Evolutionary conservation across 371 early-diverging fungal genomes (phyloP).

Genomic region (Lichtheimia ramosa): DNA sequence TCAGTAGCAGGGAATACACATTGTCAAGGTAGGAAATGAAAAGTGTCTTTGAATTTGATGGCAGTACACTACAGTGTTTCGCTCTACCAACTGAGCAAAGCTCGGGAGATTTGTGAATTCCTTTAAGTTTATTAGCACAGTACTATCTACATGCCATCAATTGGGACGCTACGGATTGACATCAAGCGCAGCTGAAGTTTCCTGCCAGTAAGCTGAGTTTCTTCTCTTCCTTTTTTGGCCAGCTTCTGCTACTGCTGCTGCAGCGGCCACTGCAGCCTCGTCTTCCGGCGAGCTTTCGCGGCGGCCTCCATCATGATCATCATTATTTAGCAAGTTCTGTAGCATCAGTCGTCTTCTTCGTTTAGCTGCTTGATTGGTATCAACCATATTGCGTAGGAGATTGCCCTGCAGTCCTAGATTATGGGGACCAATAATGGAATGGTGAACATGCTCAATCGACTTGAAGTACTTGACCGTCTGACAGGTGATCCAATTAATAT

Average conservation of each 20-base stretch:
- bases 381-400: constrained; percentile 41
- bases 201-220: constrained; percentile 12
- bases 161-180: constrained; percentile 14
- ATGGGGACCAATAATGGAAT: constrained; percentile 72
- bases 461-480: constrained; percentile 83
- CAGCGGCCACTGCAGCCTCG: constrained; percentile 7
- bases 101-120: too few relatives aligned
- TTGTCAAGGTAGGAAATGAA: too few relatives aligned
- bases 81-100: too few relatives aligned
- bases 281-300: not conserved
- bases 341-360: constrained; percentile 43
- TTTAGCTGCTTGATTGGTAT: constrained; percentile 40
- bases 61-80: too few relatives aligned
- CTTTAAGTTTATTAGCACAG: too few relatives aligned
- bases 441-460: constrained; percentile 82
- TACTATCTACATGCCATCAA: too few relatives aligned
- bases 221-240: constrained; percentile 12
- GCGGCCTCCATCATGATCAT: constrained; percentile 20
- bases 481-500: constrained; percentile 22
- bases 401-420: constrained; percentile 74
- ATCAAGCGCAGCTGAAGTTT: constrained; percentile 12
- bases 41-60: too few relatives aligned
- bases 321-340: constrained; percentile 34
- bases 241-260: constrained; percentile 10
- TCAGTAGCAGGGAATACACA: too few relatives aligned